phyloP scores from a whole-genome alignment of 2,329 filamentous ascomycete species.

The Xylaria sp. region DNA sequence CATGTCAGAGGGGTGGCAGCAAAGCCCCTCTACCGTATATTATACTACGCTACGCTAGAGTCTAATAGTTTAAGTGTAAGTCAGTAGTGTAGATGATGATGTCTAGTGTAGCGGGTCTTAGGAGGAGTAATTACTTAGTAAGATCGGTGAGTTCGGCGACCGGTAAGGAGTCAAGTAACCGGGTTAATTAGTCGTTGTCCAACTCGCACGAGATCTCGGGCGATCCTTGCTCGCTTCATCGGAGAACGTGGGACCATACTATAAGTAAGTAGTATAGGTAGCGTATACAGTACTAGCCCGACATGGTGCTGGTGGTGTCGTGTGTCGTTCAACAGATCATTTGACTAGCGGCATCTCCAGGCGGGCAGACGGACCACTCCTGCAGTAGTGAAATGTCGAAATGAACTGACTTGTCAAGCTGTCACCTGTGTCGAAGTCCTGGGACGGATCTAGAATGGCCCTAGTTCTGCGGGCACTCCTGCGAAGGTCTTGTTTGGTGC shows the following conservation, averaged over 20 bases:
- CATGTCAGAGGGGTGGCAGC: neutral
- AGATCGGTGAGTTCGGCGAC: neutral
- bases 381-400: conserved; percentile 26
- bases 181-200: conserved; percentile 20
- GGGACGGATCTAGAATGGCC: conserved; percentile 34
- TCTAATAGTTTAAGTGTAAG: neutral
- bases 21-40: conserved; percentile 2
- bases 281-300: neutral
- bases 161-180: neutral
- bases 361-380: conserved; percentile 20
- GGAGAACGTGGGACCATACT: neutral
- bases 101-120: conserved; percentile 16
- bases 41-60: neutral
- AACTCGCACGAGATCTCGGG: conserved; percentile 4
- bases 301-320: conserved; percentile 2
- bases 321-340: conserved; percentile 13
- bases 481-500: conserved; percentile 17
- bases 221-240: conserved; percentile 8
- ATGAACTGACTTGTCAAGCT: conserved; percentile 30
- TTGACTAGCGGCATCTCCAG: conserved; percentile 29
- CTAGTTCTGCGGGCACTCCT: conserved; percentile 22
- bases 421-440: conserved; percentile 24
- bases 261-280: neutral
- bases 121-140: conserved; percentile 21
- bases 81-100: neutral